phyloP scores from a whole-genome alignment of 2,329 filamentous ascomycete genomes.

The Exophiala alcalophila region DNA sequence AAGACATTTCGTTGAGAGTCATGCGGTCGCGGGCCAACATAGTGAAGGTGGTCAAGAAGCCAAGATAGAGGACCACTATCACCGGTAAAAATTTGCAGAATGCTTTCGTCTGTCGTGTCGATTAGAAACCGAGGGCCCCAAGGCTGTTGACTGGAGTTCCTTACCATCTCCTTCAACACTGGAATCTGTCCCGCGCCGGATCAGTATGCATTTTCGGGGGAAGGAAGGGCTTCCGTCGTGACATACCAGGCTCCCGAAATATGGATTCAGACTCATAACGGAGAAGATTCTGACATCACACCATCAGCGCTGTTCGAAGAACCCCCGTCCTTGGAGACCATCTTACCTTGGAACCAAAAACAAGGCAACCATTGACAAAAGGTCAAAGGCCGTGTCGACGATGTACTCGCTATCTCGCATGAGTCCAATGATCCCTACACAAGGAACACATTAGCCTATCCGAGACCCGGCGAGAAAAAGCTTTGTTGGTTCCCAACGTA shows the following conservation, averaged over 20 bases:
- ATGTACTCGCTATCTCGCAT: slow-evolving; percentile 57
- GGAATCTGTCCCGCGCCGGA: slow-evolving; percentile 57
- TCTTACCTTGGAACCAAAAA: slow-evolving; percentile 73
- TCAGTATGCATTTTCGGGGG: no score
- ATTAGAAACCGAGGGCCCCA: slow-evolving; percentile 4
- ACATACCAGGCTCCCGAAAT: slow-evolving; percentile 73
- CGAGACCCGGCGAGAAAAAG: slow-evolving; percentile 12
- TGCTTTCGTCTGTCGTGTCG: slow-evolving; percentile 65
- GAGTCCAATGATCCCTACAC: slow-evolving; percentile 64
- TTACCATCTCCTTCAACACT: slow-evolving; percentile 85
- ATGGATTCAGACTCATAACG: slow-evolving; percentile 79
- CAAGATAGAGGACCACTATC: slow-evolving; percentile 77
- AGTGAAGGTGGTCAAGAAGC: slow-evolving; percentile 78
- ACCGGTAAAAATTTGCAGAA: slow-evolving; percentile 80
- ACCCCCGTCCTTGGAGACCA: slow-evolving; percentile 3
- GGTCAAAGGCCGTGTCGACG: slow-evolving; percentile 80
- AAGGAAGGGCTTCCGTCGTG: no score
- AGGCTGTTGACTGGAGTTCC: slow-evolving; percentile 1
- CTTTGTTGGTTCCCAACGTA: no score
- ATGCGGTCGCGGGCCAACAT: slow-evolving; percentile 58
- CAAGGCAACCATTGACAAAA: slow-evolving; percentile 82
- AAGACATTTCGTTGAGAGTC: slow-evolving; percentile 56
- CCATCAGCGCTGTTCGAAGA: slow-evolving; percentile 6
- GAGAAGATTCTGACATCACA: slow-evolving; percentile 66
- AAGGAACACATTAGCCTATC: slow-evolving; percentile 4